Evolutionary conservation across 495 filamentous ascomycete genomes (phyloP), one percentile per base, ranked within the genome.

Genomic region (Talaromyces thailandensis): DNA sequence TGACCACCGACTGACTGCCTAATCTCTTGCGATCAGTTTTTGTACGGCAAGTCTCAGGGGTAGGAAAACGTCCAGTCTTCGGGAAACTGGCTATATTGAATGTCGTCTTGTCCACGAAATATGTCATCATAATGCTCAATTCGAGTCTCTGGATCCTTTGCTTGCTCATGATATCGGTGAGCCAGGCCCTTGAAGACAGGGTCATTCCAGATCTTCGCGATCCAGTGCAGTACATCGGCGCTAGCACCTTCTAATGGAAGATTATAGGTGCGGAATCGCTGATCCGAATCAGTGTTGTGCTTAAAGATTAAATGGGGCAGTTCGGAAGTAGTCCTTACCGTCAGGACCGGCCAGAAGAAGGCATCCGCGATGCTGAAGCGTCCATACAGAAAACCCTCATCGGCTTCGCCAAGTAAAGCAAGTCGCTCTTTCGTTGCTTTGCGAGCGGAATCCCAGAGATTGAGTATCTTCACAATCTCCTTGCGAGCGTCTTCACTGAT

Each of bases 191-290:
- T 69, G 23, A 80, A 68, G 8, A 51, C 52, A 0, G 78, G 75
- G 64, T 79, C 74, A 62, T 71, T 76, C 79, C 79, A 80, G 75
- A 81, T 80, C 25, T 65, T 32, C 31, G 31, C 31, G 8, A 32
- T 32, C 31, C 31, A 32, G 7, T 32, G 31, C 31, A 32, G 31
- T 32, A 32, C 31, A 9, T 32, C 31, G 31, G 6, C 31, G 31
- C 31, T 32, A 32, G 31, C 31, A 32, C 31, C 31, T 11, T 32
- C 31, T 32, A 32, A 32, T 32, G 31, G 31, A 9, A 32, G 8
- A 32, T 32, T 32, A 32, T 32, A 32, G 31, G 31, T 32, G 31
- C 31, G 31, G 31, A 32, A 32, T 32, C 31, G 31, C 31, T 32
- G 31, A 11, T 32, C 11, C 31, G 11, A 32, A 32, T 32, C 8